phyloP scores from a whole-genome alignment of 164 flowering plant species.

The Magnolia officinalis region DNA sequence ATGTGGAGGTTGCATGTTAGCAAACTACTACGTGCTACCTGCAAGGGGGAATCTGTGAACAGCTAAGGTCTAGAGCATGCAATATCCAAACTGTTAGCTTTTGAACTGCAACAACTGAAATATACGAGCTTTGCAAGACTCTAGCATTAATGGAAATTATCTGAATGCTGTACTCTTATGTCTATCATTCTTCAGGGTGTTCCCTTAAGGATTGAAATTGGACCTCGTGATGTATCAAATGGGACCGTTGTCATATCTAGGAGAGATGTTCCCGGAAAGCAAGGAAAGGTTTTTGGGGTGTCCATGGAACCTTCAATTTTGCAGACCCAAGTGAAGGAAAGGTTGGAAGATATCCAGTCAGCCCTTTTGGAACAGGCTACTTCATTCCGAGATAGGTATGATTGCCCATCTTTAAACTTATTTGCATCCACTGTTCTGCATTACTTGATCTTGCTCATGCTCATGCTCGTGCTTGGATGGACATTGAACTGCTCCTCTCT shows the following conservation, averaged over 20 bases:
- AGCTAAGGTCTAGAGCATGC: no score
- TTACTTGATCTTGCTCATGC: neutral
- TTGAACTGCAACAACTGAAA: no score
- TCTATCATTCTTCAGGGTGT: constrained; percentile 58
- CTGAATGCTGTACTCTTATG: neutral
- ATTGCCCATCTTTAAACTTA: neutral
- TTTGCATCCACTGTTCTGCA: neutral
- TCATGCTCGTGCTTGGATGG: neutral
- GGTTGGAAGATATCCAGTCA: constrained; percentile 76
- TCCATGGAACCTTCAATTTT: constrained; percentile 71
- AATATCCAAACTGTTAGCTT: no score
- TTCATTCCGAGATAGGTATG: constrained; percentile 74
- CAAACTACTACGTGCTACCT: no score
- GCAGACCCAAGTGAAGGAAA: constrained; percentile 56
- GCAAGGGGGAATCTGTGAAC: no score
- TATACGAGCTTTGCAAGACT: no score
- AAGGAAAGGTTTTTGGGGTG: constrained; percentile 85
- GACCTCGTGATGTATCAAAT: constrained; percentile 92
- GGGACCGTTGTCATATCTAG: constrained; percentile 79
- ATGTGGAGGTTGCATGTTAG: no score
- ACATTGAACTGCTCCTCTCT: neutral
- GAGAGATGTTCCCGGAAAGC: constrained; percentile 94
- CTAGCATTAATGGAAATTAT: no score
- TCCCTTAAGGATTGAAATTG: constrained; percentile 90
- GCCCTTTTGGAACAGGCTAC: constrained; percentile 67